Percentiles rank a stretch among this genome's conserved stretches.
These are phyloP conservation scores for Lipomyces chichibuensis DNA, from an alignment of 805 yeast species.

Conservation along the genomic window DNA sequence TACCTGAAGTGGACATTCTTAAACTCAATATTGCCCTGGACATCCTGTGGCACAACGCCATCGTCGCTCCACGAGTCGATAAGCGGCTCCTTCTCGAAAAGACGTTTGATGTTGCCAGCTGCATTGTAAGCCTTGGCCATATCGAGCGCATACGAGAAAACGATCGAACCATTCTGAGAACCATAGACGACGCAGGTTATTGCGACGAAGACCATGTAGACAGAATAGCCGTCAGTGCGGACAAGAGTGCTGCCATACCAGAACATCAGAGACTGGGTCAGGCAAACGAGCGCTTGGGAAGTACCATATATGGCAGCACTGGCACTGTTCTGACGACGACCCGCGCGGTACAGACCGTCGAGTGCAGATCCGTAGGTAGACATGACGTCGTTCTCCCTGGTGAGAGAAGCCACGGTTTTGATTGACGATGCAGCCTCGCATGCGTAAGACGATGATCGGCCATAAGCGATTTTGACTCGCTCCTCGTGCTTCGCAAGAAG, in stretches of 20 bases:
- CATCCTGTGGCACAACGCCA: slow-evolving; percentile 41
- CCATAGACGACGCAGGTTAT: slow-evolving; percentile 48
- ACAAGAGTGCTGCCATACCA: slow-evolving; percentile 51
- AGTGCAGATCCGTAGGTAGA: slow-evolving; percentile 38
- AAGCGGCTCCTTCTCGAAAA: slow-evolving; percentile 44
- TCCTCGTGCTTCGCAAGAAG: too few relatives aligned
- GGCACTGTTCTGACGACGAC: slow-evolving; percentile 22
- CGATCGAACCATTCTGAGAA: slow-evolving; percentile 49
- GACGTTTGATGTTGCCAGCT: slow-evolving; percentile 43
- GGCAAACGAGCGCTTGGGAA: slow-evolving; percentile 39
- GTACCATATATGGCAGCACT: slow-evolving; percentile 28
- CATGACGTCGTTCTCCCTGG: too few relatives aligned
- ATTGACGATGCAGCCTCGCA: too few relatives aligned
- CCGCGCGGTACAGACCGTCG: slow-evolving; percentile 14
- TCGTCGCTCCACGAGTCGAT: slow-evolving; percentile 44
- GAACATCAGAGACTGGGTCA: slow-evolving; percentile 49
- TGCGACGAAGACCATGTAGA: slow-evolving; percentile 47
- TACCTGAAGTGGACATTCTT: slow-evolving; percentile 43
- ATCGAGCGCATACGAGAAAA: slow-evolving; percentile 50
- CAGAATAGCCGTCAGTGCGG: slow-evolving; percentile 41
- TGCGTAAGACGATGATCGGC: too few relatives aligned
- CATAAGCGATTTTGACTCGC: too few relatives aligned
- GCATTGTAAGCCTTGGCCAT: slow-evolving; percentile 50
- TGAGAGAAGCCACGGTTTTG: too few relatives aligned
- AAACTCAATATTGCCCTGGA: slow-evolving; percentile 57